These are phyloP conservation scores for Fusarium burgessii DNA, from an alignment of 2,329 filamentous ascomycete genomes.

Conservation along the genomic window DNA sequence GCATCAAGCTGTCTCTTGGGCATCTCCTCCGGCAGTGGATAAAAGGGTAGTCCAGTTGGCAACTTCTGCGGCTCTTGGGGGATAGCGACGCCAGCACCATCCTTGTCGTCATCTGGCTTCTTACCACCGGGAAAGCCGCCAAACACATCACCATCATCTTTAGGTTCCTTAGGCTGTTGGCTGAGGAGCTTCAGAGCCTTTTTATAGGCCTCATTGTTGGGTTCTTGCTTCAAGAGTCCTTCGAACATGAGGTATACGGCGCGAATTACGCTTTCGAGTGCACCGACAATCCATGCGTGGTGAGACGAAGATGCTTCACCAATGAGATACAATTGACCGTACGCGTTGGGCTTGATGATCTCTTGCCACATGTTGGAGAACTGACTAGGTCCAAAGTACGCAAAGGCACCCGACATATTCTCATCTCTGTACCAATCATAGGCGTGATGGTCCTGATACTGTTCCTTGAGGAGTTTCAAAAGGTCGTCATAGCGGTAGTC, in stretches of 20 bases:
- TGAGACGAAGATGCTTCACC: conserved; percentile 39
- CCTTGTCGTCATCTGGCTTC: no score
- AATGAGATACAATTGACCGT: conserved; percentile 36
- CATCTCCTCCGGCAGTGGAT: conserved; percentile 19
- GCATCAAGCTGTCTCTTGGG: conserved; percentile 1
- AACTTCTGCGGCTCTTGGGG: not conserved
- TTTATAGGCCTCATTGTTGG: not conserved
- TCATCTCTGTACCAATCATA: conserved; percentile 41
- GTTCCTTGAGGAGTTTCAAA: not conserved
- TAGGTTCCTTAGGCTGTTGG: not conserved
- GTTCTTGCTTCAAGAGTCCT: conserved; percentile 4
- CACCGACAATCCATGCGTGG: conserved; percentile 41
- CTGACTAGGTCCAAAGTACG: conserved; percentile 35
- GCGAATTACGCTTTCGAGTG: conserved; percentile 37
- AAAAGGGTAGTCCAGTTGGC: conserved; percentile 8
- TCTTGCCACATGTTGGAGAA: conserved; percentile 44
- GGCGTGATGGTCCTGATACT: conserved; percentile 32
- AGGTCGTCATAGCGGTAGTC: conserved; percentile 3
- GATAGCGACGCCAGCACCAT: no score
- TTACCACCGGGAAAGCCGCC: not conserved
- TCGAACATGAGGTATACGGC: conserved; percentile 31
- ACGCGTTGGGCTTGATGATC: conserved; percentile 41
- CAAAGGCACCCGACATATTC: conserved; percentile 42
- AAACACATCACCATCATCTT: not conserved
- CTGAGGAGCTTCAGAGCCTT: conserved; percentile 2